These are phyloP conservation scores for Purpureocillium takamizusanense DNA, from an alignment of 2,329 filamentous ascomycete genomes.

Conservation along the genomic window DNA sequence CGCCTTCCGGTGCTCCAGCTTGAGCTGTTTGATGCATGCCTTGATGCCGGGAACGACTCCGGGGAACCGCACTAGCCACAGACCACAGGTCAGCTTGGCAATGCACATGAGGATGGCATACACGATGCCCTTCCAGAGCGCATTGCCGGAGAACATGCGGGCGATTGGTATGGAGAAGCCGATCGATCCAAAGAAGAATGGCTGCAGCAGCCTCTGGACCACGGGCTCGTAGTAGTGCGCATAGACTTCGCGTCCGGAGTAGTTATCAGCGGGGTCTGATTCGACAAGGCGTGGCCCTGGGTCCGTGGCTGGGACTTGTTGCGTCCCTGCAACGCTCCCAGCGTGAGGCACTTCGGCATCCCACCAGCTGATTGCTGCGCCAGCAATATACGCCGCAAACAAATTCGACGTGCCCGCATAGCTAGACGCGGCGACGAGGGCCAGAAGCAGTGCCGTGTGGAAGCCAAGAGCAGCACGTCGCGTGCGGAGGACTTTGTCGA, in stretches of 20 bases:
- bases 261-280: no score
- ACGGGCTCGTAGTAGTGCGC: constrained; percentile 28
- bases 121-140: constrained; percentile 65
- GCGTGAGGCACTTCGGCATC: constrained; percentile 25
- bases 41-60: background rate
- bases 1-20: no score
- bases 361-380: constrained; percentile 52
- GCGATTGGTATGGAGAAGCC: constrained; percentile 73
- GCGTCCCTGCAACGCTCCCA: background rate
- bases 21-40: no score
- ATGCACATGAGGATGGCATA: constrained; percentile 64
- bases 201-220: constrained; percentile 47
- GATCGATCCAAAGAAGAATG: constrained; percentile 68
- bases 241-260: constrained; percentile 18
- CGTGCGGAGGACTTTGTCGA: constrained; percentile 16
- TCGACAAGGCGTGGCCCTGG: no score
- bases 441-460: constrained; percentile 41
- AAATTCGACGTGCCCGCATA: constrained; percentile 56
- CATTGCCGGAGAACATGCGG: constrained; percentile 51
- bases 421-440: constrained; percentile 37
- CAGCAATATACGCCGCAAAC: constrained; percentile 55
- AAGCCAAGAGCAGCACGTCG: constrained; percentile 29
- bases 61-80: constrained; percentile 40
- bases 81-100: constrained; percentile 49
- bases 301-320: no score